These are phyloP conservation scores for Stentor coeruleus DNA, from an alignment of 73 alveolate genomes.

Conservation along the genomic window DNA sequence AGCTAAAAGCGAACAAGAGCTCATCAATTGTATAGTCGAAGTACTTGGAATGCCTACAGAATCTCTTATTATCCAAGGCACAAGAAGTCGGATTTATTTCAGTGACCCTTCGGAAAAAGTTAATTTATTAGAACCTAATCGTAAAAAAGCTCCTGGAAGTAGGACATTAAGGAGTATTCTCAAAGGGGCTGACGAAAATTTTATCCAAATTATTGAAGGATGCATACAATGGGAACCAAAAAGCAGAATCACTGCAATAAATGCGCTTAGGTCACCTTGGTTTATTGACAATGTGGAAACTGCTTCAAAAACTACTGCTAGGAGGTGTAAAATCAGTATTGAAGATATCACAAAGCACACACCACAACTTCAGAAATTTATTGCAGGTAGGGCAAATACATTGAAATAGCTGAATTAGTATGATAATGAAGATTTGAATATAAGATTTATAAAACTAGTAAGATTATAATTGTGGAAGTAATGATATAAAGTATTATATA, in stretches of 20 bases:
- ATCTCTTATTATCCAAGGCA: background rate
- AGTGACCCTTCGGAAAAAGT: no score
- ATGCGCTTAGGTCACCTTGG: background rate
- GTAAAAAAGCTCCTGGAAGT: background rate
- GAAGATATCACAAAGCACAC: background rate
- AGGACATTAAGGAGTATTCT: background rate
- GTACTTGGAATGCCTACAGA: constrained; percentile 72
- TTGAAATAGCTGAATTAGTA: background rate
- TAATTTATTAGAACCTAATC: no score
- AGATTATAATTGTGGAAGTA: no score
- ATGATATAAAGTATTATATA: no score
- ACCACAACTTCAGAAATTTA: background rate
- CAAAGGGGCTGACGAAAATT: background rate
- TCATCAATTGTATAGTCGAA: constrained; percentile 71
- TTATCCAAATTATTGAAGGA: background rate
- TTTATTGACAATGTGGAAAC: background rate
- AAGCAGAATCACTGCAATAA: background rate
- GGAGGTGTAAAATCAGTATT: background rate
- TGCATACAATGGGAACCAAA: background rate
- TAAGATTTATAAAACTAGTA: no score
- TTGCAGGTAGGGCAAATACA: background rate
- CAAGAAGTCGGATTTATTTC: background rate
- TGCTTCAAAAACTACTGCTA: background rate
- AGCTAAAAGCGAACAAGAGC: constrained; percentile 81
- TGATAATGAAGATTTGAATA: no score